Base-by-base conservation (phyloP, 164 flowering plant genomes). In the Chimonanthus salicifolius region DNA sequence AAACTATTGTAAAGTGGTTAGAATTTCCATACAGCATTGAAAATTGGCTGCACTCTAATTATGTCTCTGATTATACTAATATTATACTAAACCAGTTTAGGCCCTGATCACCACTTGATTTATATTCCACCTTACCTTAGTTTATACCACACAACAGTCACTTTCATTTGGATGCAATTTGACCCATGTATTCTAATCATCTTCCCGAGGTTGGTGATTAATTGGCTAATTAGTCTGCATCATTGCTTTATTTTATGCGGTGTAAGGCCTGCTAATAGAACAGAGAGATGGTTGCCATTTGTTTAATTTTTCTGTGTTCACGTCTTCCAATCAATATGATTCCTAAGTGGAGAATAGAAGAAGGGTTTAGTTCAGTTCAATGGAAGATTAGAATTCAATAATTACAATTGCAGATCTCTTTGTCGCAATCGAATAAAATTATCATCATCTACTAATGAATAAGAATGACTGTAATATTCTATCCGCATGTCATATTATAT, bases 81-180 rank as follows among this genome's bases (percentile, higher is more conserved):
- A 13, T 13, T 54, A 13, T 54, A 13, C 0, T 54, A 54, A 65
- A 65, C 18, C 43, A 45, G 15, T 65, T 9, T 45, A 43, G 13
- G 46, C 47, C 11, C 45, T 65, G 68, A 65, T 65, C 44, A 65
- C 47, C 16, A 43, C 68, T 65, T 65, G 68, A 65, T 65, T 65
- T 33, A 33, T 33, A 33, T 33, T 33, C 33, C 33, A 33, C 33
- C 33, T 33, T 33, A 33, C 33, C 33, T 33, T 33, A 33, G 33
- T 33, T 33, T 33, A 33, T 33, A 62, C 64, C 18, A 62, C 20
- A 62, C 64, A 62, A 65, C 45, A 65, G 68, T 65, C 48, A 21
- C 49, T 45, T 33, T 21, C 65, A n/a, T 63, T 65, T 65, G 49
- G 44, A 47, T 65, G 68, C 16, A 33, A 65, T 44, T 65, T 65